Conservation (phyloP, 306 rosid genomes). For the Cucurbita ficifolia region DNA sequence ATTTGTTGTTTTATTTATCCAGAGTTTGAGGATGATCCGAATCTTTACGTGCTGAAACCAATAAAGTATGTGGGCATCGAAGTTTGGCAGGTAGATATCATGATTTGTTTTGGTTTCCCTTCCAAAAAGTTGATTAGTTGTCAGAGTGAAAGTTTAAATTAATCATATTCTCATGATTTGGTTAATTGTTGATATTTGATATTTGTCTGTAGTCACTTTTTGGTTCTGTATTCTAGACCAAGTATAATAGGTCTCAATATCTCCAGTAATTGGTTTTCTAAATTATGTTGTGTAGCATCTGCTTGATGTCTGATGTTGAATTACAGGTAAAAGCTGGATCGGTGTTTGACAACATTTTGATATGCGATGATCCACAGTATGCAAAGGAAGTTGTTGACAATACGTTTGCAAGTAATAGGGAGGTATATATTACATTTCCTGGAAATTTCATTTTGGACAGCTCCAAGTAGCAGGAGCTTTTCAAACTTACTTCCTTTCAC, state of each 20-base stretch:
- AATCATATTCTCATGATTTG: neutral
- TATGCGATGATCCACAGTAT: slow-evolving; percentile 80
- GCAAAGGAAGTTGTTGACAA: slow-evolving; percentile 78
- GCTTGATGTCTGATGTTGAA: slow-evolving; percentile 2
- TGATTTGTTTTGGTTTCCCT: neutral
- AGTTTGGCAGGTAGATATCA: slow-evolving; percentile 81
- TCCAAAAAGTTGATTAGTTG: neutral
- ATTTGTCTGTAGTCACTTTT: neutral
- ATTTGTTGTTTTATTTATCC: slow-evolving; percentile 10
- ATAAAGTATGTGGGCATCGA: slow-evolving; percentile 88
- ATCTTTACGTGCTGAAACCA: slow-evolving; percentile 74
- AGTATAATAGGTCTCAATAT: neutral
- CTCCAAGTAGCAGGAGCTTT: neutral
- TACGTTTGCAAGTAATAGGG: slow-evolving; percentile 38
- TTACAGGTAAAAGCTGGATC: slow-evolving; percentile 92
- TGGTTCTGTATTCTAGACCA: neutral
- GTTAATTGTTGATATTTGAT: neutral
- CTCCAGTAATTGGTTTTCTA: neutral
- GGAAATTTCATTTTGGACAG: neutral
- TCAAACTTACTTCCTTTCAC: neutral
- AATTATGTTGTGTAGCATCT: neutral
- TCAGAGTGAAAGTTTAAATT: neutral
- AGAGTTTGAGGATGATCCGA: slow-evolving; percentile 94
- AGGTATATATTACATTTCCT: slow-evolving; percentile 32
- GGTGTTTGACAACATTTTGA: slow-evolving; percentile 74